Percentiles rank a stretch among this genome's conserved stretches.
Evolutionary conservation across 106 monocot genomes (phyloP).

Genomic region (Apostasia ramifera): DNA sequence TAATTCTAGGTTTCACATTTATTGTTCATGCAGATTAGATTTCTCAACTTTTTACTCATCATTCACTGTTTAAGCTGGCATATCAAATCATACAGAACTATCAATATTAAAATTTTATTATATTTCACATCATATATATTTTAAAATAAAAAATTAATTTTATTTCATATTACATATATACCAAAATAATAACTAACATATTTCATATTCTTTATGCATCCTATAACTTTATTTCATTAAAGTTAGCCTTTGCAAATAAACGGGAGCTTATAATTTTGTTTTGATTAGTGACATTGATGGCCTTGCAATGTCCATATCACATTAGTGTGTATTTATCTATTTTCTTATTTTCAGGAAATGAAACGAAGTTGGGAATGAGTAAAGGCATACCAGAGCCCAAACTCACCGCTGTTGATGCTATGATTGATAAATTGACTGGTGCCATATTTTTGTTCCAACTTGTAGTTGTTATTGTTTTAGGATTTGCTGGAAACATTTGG

Average conservation of each 20-base stretch:
- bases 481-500: conserved; percentile 94
- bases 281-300: neutral
- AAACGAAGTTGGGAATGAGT: conserved; percentile 97
- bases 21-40: too few species aligned
- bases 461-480: conserved; percentile 91
- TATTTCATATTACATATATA: neutral
- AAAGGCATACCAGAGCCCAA: conserved; percentile 93
- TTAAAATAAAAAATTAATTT: too few species aligned
- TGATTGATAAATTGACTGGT: conserved; percentile 96
- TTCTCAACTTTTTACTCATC: too few species aligned
- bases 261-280: neutral
- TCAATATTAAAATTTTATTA: too few species aligned
- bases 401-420: conserved; percentile 91
- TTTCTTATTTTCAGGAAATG: conserved; percentile 57
- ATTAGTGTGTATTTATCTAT: neutral
- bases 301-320: too few species aligned
- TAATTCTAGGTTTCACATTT: too few species aligned
- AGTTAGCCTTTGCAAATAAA: too few species aligned
- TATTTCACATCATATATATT: too few species aligned
- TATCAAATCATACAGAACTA: too few species aligned
- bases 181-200: neutral
- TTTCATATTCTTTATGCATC: neutral
- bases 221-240: too few species aligned
- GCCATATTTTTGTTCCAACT: conserved; percentile 97
- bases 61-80: too few species aligned